Evolutionary conservation across 805 yeast species (phyloP).

Genomic region (Metschnikowia continentalis): DNA sequence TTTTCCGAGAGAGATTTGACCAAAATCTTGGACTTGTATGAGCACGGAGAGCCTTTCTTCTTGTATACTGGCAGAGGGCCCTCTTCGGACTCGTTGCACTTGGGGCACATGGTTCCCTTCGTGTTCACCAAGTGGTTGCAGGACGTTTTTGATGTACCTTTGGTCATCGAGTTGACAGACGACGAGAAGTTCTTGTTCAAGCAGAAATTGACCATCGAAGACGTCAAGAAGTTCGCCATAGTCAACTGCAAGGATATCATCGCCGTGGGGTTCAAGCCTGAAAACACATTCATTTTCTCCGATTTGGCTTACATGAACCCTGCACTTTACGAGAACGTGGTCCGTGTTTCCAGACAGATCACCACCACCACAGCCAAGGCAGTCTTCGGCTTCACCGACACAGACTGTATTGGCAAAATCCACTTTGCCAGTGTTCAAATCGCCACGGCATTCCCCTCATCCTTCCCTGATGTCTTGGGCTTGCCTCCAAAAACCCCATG

Average conservation of each 20-base stretch:
- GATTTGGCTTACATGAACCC: conserved; percentile 93
- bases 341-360: conserved; percentile 87
- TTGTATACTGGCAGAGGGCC: conserved; percentile 98
- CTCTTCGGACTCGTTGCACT: conserved; percentile 87
- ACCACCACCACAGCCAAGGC: conserved; percentile 97
- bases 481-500: conserved; percentile 88
- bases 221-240: conserved; percentile 72
- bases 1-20: conserved; percentile 84
- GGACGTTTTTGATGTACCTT: conserved; percentile 94
- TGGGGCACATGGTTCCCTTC: conserved; percentile 96
- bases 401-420: conserved; percentile 89
- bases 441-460: conserved; percentile 91
- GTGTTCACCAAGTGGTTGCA: conserved; percentile 96
- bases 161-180: conserved; percentile 90
- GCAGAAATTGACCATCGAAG: conserved; percentile 81
- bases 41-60: conserved; percentile 92
- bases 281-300: conserved; percentile 91
- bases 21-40: conserved; percentile 80
- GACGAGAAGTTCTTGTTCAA: conserved; percentile 96
- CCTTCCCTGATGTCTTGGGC: conserved; percentile 91
- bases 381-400: conserved; percentile 92
- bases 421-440: conserved; percentile 97
- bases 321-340: conserved; percentile 90
- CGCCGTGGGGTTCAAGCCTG: conserved; percentile 90
- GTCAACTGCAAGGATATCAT: conserved; percentile 92